Evolutionary conservation across 192 early-diverging fungal species (phyloP), one percentile per base, ranked within the genome.

Genomic region (Lobulomyces angularis): DNA sequence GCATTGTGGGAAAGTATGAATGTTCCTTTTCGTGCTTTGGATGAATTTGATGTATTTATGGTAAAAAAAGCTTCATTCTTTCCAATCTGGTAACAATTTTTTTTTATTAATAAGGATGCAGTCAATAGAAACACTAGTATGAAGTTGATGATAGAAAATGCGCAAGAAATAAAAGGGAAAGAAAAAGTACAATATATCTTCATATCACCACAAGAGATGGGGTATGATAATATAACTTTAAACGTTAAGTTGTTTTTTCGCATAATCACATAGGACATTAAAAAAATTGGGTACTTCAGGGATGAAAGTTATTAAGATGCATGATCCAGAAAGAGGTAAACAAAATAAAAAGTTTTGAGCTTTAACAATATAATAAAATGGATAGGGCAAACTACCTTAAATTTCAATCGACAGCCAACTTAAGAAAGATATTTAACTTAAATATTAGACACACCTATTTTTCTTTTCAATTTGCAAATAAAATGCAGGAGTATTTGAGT

Each of bases 1-100:
- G 67, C 91, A 4, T 64, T 98, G 17, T 98, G 95, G 95, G 83
- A 92, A 33, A 66, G 74, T 7, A 91, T 98, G 74, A 71, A 75
- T 20, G 80, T 82, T 30, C 86, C 91, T 5, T 83, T 98, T 37
- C 72, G 92, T n/a, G 83, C 82, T 17, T 61, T 98, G 51, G 95
- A 98, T 53, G 95, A 98, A 71, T 98, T 93, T 73, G 95, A 97
- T 56, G 91, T 98, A 17, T 98, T 90, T 50, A 93, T 91, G 90
- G 69, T 72, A 30, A 12, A 41, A 44, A 20, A 5, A 12, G 29
- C 20, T 35, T 26, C 23, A n/a, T n/a, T 27, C 18, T 28, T 55
- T 5, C 28, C n/a, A n/a, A n/a, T n/a, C n/a, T n/a, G n/a, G 14
- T 48, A n/a, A 7, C 35, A 47, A 22, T 18, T 45, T 4, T n/a